Evolutionary conservation across 2,329 filamentous ascomycete species (phyloP).

Genomic region (Fusarium abutilonis): DNA sequence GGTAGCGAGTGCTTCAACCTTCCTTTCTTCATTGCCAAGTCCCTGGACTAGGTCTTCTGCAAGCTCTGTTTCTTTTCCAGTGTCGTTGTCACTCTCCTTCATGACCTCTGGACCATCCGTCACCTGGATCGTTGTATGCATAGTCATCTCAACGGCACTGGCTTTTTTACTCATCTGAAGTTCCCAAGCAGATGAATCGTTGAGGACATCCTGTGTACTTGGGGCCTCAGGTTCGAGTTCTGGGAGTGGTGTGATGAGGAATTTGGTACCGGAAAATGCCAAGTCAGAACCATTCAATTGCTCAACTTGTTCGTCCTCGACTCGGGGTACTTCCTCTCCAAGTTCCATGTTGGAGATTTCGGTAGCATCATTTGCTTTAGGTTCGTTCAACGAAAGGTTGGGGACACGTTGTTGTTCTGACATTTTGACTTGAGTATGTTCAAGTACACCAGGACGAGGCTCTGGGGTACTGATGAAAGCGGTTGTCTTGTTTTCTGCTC

Average conservation of each 20-base stretch:
- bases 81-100: slow-evolving; percentile 5
- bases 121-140: not conserved
- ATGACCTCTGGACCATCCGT: slow-evolving; percentile 10
- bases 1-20: not conserved
- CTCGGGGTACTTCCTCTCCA: not conserved
- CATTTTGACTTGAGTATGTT: not conserved
- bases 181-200: slow-evolving; percentile 48
- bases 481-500: slow-evolving; percentile 50
- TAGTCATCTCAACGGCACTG: not conserved
- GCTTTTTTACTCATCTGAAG: slow-evolving; percentile 46
- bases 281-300: slow-evolving; percentile 31
- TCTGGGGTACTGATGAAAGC: slow-evolving; percentile 11
- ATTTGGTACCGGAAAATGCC: slow-evolving; percentile 47
- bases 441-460: not conserved
- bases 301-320: not conserved
- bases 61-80: slow-evolving; percentile 10
- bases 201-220: slow-evolving; percentile 15
- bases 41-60: not conserved
- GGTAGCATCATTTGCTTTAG: not conserved
- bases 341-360: not conserved
- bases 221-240: slow-evolving; percentile 16
- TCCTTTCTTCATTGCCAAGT: not conserved
- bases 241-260: slow-evolving; percentile 44
- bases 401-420: not conserved
- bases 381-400: not conserved